phyloP scores from a whole-genome alignment of 306 rosid species.

The Gleditsia sinensis region DNA sequence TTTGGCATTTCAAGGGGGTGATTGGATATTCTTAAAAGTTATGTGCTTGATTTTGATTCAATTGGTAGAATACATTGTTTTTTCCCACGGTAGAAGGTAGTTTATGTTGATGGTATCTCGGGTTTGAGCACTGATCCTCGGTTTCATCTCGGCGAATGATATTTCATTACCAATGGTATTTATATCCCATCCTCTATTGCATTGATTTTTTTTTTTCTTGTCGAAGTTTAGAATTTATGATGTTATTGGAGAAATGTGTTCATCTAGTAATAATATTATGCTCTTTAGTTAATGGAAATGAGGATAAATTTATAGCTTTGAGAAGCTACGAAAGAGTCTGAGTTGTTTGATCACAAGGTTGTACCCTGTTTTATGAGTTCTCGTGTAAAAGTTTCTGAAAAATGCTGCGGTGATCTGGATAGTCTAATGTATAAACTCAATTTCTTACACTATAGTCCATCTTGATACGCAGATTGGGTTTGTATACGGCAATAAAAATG shows the following conservation, averaged over 20 bases:
- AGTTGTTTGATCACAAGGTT: conserved; percentile 14
- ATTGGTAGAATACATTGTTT: conserved; percentile 24
- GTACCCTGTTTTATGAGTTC: neutral
- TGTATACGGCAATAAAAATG: neutral
- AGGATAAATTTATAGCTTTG: conserved; percentile 6
- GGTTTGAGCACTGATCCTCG: conserved; percentile 50
- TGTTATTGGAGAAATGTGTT: neutral
- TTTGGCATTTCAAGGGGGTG: neutral
- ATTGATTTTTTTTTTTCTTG: neutral
- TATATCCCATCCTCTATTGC: neutral
- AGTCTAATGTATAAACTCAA: neutral
- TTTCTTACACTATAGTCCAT: neutral
- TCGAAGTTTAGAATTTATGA: neutral
- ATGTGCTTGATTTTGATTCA: conserved; percentile 33
- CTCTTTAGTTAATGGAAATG: conserved; percentile 5
- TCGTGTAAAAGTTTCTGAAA: neutral
- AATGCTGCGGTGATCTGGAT: neutral
- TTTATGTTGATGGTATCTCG: conserved; percentile 43
- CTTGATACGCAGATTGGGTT: neutral
- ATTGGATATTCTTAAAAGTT: conserved; percentile 39
- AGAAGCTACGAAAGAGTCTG: neutral
- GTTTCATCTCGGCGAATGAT: conserved; percentile 37
- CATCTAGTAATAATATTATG: neutral
- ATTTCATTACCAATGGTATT: conserved; percentile 58
- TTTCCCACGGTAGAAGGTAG: conserved; percentile 39